Evolutionary conservation across 1,139 yeast species (phyloP), one percentile per base, ranked within the genome.

Genomic region (Casaregolazyma suthepensis): DNA sequence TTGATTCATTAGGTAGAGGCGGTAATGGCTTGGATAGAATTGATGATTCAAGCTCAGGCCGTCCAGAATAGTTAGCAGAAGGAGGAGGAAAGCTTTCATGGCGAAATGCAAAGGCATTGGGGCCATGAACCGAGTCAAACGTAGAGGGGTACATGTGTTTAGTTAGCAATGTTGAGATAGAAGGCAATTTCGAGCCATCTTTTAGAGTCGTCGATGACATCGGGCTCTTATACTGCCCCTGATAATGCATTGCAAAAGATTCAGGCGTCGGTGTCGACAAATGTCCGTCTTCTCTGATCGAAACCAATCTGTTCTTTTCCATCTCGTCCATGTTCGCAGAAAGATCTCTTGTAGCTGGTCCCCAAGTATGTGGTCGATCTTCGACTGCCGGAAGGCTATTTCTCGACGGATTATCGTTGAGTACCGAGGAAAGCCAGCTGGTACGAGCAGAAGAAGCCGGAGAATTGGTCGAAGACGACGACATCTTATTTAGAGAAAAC

Each of bases 341-440:
- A 46, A 56, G 58, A 18, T 66, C 55, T 50, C 62, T 61, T 42
- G 55, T 53, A 17, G 65, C 57, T 1, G 69, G 69, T 7, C 70
- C 69, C 70, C 70, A 66, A 5, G 70, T 65, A 49, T 63, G 65
- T 1, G 69, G 69, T 12, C 70, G 56, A 40, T 64, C 66, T 42
- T 66, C 68, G 38, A 57, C 65, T 1, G 59, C 54, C 9, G 57
- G 52, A 9, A 55, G 51, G 7, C 45, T 35, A 23, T 48, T 44
- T 22, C 29, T 17, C 29, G 53, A 17, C 2, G 40, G 17, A 12
- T 35, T 29, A 45, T 54, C 52, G 43, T 50, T 37, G 48, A 52
- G 50, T 29, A 55, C 54, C 17, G 55, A 46, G 12, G 68, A 64
- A 20, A 66, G 61, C 69, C 69, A 66, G 19, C 67, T 59, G 22